These are phyloP conservation scores for Inonotus hispidus DNA, from an alignment of 1,284 basidiomycete species.

Conservation along the genomic window DNA sequence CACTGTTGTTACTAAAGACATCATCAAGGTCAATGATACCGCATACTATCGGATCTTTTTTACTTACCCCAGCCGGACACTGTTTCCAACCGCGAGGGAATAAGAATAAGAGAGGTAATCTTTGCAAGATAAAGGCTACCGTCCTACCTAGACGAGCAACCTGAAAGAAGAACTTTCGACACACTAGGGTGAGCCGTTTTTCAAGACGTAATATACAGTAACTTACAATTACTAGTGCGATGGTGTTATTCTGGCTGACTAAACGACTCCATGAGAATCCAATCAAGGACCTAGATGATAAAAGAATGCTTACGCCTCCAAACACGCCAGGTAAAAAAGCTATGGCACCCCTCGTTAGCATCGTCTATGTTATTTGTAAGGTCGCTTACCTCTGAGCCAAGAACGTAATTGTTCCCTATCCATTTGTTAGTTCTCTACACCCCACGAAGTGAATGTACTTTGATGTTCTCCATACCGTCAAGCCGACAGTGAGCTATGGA, in stretches of 20 bases:
- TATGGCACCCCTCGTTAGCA: background rate
- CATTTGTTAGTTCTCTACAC: background rate
- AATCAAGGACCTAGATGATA: too few species aligned
- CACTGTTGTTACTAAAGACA: too few species aligned
- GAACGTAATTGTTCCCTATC: slow-evolving; percentile 16
- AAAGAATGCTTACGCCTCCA: slow-evolving; percentile 18
- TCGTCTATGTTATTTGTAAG: background rate
- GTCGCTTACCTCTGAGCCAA: slow-evolving; percentile 12
- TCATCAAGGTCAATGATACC: too few species aligned
- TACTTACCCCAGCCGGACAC: slow-evolving; percentile 17
- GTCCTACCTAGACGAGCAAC: slow-evolving; percentile 8
- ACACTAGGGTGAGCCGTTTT: background rate
- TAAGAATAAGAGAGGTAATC: background rate
- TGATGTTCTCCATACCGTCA: slow-evolving; percentile 6
- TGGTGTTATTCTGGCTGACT: slow-evolving; percentile 13
- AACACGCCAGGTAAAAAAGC: slow-evolving; percentile 16
- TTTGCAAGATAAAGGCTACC: background rate
- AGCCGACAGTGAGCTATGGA: slow-evolving; percentile 12
- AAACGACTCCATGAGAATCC: too few species aligned
- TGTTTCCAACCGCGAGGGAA: background rate
- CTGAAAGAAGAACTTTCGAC: slow-evolving; percentile 1
- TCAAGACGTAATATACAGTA: too few species aligned
- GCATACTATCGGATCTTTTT: too few species aligned
- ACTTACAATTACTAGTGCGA: slow-evolving; percentile 11
- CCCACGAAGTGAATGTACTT: too few species aligned